Conservation (phyloP, 495 filamentous ascomycete species). For the Pseudevernia furfuracea region DNA sequence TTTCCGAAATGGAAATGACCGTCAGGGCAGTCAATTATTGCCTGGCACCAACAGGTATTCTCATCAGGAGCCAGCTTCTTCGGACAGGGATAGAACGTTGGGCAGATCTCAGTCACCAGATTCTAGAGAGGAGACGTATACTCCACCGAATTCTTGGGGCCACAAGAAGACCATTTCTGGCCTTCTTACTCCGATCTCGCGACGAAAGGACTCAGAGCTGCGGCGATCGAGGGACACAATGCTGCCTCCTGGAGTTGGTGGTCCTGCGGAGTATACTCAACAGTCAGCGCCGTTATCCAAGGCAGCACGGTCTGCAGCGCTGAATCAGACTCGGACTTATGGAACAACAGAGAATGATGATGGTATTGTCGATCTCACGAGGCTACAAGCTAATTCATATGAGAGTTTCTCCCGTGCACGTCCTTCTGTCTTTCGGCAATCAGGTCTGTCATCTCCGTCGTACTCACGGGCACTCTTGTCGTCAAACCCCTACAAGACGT, state of each 20-base stretch:
- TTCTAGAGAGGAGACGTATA: not conserved
- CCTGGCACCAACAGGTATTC: not conserved
- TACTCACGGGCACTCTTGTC: not conserved
- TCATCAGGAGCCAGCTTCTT: not conserved
- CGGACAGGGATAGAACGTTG: constrained; percentile 1
- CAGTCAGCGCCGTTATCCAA: not conserved
- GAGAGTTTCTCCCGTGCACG: not conserved
- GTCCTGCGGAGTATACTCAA: not conserved
- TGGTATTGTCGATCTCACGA: constrained; percentile 8
- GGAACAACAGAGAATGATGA: not conserved
- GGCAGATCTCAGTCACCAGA: constrained; percentile 4
- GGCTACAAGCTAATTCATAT: not conserved
- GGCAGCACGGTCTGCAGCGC: not conserved
- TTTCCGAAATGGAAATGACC: not conserved
- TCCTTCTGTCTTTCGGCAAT: not conserved
- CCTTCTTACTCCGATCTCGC: not conserved
- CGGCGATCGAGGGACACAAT: not conserved
- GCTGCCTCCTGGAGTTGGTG: not conserved
- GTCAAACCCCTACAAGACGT: not conserved
- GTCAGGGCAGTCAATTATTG: not conserved
- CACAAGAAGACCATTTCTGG: not conserved
- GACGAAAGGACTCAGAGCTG: not conserved
- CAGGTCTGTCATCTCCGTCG: not conserved
- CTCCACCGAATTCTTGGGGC: not conserved
- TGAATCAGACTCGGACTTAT: not conserved